Evolutionary conservation across 2,329 filamentous ascomycete species (phyloP).

Genomic region (Alternaria infectoria): DNA sequence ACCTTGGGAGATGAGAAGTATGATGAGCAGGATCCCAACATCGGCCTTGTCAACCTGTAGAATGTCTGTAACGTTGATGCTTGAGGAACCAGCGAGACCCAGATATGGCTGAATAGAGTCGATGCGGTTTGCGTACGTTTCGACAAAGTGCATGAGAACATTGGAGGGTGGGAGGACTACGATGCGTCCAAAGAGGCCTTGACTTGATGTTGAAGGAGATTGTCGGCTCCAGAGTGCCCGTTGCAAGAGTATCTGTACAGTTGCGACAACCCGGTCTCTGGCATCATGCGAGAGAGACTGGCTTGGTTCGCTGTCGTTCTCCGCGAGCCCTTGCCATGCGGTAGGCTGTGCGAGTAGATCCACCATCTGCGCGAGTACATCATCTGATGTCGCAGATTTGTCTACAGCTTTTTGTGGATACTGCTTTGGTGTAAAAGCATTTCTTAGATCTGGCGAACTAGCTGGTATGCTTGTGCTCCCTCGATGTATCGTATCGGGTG

Average conservation of each 20-base stretch:
- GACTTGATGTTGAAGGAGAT: not conserved
- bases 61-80: constrained; percentile 4
- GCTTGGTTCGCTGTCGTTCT: not conserved
- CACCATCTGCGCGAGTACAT: constrained; percentile 6
- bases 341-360: constrained; percentile 4
- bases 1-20: constrained; percentile 6
- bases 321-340: not conserved
- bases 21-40: constrained; percentile 6
- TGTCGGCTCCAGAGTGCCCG: not conserved
- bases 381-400: not conserved
- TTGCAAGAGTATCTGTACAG: constrained; percentile 5
- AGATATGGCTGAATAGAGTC: constrained; percentile 10
- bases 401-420: not conserved
- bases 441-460: not conserved
- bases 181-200: constrained; percentile 10
- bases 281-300: constrained; percentile 3
- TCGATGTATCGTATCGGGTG: constrained; percentile 3
- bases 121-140: constrained; percentile 4
- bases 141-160: constrained; percentile 6
- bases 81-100: constrained; percentile 5
- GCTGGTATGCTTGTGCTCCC: not conserved
- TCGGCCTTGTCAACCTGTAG: constrained; percentile 3
- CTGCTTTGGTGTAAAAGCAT: not conserved
- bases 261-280: constrained; percentile 4
- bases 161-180: constrained; percentile 8